phyloP scores from a whole-genome alignment of 495 filamentous ascomycete genomes.

The Penicillium salamii region DNA sequence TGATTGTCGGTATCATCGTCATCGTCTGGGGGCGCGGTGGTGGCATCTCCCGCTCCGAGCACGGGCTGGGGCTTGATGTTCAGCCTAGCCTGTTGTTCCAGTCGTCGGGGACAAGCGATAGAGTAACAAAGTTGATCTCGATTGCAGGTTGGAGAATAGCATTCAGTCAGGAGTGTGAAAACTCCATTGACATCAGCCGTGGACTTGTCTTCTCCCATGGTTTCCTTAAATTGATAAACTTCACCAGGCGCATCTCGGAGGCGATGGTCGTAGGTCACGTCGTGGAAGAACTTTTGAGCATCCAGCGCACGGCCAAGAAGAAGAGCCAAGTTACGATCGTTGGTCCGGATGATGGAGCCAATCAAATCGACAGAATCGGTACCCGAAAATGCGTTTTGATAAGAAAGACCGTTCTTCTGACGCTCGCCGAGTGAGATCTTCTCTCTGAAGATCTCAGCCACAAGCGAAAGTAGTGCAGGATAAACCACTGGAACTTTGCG shows the following conservation, averaged over 20 bases:
- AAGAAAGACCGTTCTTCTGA: slow-evolving; percentile 94
- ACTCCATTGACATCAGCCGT: slow-evolving; percentile 90
- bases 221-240: slow-evolving; percentile 96
- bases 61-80: slow-evolving; percentile 91
- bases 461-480: slow-evolving; percentile 84
- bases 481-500: slow-evolving; percentile 79
- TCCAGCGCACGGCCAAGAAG: slow-evolving; percentile 92
- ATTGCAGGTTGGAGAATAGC: slow-evolving; percentile 97
- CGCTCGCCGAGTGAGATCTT: slow-evolving; percentile 78
- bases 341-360: slow-evolving; percentile 91
- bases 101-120: slow-evolving; percentile 89
- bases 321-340: slow-evolving; percentile 89
- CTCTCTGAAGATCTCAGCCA: slow-evolving; percentile 87
- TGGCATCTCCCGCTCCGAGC: slow-evolving; percentile 76
- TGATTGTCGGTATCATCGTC: slow-evolving; percentile 89
- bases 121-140: slow-evolving; percentile 95
- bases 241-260: slow-evolving; percentile 86
- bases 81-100: slow-evolving; percentile 91
- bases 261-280: slow-evolving; percentile 97
- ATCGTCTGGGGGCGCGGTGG: slow-evolving; percentile 73
- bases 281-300: slow-evolving; percentile 99
- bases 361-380: slow-evolving; percentile 94
- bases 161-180: slow-evolving; percentile 93
- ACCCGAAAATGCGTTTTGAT: slow-evolving; percentile 94
- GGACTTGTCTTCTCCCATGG: slow-evolving; percentile 77